These are phyloP conservation scores for Triangularia verruculosa DNA, from an alignment of 2,329 filamentous ascomycete genomes.

Conservation along the genomic window DNA sequence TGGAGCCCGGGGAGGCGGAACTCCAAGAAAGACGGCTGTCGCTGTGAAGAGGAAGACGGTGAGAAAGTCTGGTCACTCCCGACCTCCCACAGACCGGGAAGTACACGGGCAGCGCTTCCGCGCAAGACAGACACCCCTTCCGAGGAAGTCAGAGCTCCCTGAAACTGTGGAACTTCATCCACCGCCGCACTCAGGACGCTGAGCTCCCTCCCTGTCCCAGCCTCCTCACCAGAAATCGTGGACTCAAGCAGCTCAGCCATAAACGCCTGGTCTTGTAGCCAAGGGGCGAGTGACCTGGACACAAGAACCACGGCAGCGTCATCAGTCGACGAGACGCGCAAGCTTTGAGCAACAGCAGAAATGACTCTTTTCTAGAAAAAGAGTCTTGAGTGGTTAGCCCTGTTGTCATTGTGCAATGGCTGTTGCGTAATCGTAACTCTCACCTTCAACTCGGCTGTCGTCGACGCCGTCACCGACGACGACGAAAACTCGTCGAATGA, in stretches of 20 bases:
- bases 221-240: constrained; percentile 5
- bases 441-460: constrained; percentile 14
- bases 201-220: constrained; percentile 28
- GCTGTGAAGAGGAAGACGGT: not conserved
- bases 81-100: constrained; percentile 46
- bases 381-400: not conserved
- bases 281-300: constrained; percentile 47
- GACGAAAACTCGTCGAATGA: not conserved
- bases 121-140: constrained; percentile 51
- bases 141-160: constrained; percentile 31
- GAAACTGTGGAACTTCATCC: constrained; percentile 47
- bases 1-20: constrained; percentile 21
- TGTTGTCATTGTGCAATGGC: not conserved
- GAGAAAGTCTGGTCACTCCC: not conserved
- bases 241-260: constrained; percentile 33
- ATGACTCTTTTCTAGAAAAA: constrained; percentile 14
- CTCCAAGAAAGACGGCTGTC: constrained; percentile 39
- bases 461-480: not conserved
- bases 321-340: not conserved
- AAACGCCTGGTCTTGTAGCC: constrained; percentile 44
- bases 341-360: constrained; percentile 4
- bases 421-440: not conserved
- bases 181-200: constrained; percentile 54
- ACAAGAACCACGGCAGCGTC: constrained; percentile 49
- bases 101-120: constrained; percentile 38